Conservation (phyloP, 768 basidiomycete genomes). For the Phaffia tasmanica region DNA sequence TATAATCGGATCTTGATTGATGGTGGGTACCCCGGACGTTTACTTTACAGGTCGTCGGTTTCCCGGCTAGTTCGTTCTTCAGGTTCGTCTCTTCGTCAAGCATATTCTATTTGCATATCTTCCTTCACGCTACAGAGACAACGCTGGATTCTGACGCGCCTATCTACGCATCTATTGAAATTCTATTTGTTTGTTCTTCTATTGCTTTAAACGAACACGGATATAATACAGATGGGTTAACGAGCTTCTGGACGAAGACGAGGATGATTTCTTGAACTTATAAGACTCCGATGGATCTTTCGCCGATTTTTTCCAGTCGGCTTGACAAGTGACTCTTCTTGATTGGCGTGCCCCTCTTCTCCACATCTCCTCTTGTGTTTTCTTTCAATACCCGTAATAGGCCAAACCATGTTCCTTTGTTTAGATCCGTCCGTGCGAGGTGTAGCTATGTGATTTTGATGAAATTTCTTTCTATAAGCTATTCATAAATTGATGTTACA, state of each 20-base stretch:
- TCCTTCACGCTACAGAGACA: not conserved
- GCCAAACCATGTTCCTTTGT: too few relatives aligned
- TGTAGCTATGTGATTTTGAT: too few relatives aligned
- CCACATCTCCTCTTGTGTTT: too few relatives aligned
- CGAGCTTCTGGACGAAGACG: conserved; percentile 23
- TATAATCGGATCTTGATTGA: not conserved
- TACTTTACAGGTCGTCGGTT: conserved; percentile 15
- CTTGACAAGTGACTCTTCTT: too few relatives aligned
- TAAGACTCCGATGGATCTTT: too few relatives aligned
- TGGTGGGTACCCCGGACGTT: not conserved
- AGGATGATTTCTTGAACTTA: conserved; percentile 21
- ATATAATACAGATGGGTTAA: conserved; percentile 12
- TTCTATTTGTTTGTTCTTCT: not conserved
- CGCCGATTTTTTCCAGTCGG: too few relatives aligned
- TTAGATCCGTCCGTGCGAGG: too few relatives aligned
- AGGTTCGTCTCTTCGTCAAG: not conserved
- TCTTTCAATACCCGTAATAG: too few relatives aligned
- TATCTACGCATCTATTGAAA: too few relatives aligned
- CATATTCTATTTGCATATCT: not conserved
- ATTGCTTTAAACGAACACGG: not conserved
- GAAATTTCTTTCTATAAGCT: too few relatives aligned
- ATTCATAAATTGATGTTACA: too few relatives aligned
- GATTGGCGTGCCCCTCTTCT: too few relatives aligned
- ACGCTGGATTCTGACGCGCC: not conserved
- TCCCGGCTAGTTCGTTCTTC: conserved; percentile 18